Evolutionary conservation across 108 stramenopile genomes (phyloP), one percentile per base, ranked within the genome.

Genomic region (Stephanodiscus minutulus): DNA sequence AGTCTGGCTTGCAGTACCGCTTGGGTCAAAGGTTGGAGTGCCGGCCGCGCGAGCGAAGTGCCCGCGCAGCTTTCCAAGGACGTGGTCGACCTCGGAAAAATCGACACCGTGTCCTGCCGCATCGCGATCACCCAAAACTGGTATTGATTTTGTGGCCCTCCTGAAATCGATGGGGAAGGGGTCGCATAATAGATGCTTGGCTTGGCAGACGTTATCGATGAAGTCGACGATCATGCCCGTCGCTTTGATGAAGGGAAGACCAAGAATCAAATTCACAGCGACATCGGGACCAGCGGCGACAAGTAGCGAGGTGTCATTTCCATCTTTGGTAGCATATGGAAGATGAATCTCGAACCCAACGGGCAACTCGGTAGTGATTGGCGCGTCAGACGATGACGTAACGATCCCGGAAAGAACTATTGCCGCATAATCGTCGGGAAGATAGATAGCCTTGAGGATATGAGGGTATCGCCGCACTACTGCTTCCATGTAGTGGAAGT

Each of bases 271-370:
- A 25, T 53, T 53, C 7, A 53, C 25, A 1, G 52, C 25, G 15
- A 53, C 52, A 27, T 53, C 52, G 22, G 27, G 52, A 24, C 52
- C 52, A 9, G 52, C 52, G 9, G 52, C 52, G 20, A 53, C 22
- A 12, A 53, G 27, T 21, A 53, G 6, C 5, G 52, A 27, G 27
- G 27, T 53, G 0, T 9, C 24, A 25, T 22, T 27, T 13, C 52
- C 52, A 9, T 11, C 22, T 9, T 53, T 53, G 27, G 22, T 53
- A 8, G 15, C 12, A 12, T 53, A 53, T 1, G 52, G 52, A 2
- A 53, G 52, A 53, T 25, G 52, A 53, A 53, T 27, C 22, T 53
- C 52, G 24, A 53, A 53, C 10, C 52, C 52, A 4, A 53, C 52
- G 2, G 43, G 13, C 2, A 44, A 15, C 43, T 44, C 43, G 12